phyloP scores from a whole-genome alignment of 2,329 filamentous ascomycete genomes.

The Cryphonectria parasitica region DNA sequence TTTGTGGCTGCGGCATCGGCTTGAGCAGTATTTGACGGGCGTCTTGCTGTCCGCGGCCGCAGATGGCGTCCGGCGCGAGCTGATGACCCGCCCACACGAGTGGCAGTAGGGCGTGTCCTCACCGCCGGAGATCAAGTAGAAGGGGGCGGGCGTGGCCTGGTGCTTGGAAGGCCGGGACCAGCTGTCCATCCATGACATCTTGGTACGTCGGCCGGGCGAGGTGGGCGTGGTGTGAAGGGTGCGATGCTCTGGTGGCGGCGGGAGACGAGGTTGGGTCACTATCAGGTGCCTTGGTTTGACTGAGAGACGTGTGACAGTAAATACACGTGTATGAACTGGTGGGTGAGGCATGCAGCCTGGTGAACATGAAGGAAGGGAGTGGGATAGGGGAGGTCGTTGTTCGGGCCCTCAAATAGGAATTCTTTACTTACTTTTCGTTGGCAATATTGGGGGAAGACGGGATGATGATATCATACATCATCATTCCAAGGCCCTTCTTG shows the following conservation, averaged over 20 bases:
- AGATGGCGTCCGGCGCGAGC: conserved; percentile 37
- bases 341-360: not conserved
- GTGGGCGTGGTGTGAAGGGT: not conserved
- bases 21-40: conserved; percentile 59
- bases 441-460: not conserved
- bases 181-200: conserved; percentile 49
- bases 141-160: conserved; percentile 53
- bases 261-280: not conserved
- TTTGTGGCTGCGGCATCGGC: conserved; percentile 56
- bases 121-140: conserved; percentile 53
- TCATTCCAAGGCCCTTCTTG: not conserved
- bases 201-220: conserved; percentile 1
- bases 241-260: not conserved
- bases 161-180: conserved; percentile 46
- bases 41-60: conserved; percentile 7
- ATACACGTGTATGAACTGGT: not conserved
- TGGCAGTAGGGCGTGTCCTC: conserved; percentile 59
- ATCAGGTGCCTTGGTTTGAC: not conserved
- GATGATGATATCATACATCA: conserved; percentile 11
- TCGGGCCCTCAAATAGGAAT: not conserved
- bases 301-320: not conserved
- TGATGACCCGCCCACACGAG: conserved; percentile 60
- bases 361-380: not conserved
- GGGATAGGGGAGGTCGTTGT: not conserved
- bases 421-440: not conserved